Conservation (phyloP, 441 rosid genomes). For the Populus hybrid region DNA sequence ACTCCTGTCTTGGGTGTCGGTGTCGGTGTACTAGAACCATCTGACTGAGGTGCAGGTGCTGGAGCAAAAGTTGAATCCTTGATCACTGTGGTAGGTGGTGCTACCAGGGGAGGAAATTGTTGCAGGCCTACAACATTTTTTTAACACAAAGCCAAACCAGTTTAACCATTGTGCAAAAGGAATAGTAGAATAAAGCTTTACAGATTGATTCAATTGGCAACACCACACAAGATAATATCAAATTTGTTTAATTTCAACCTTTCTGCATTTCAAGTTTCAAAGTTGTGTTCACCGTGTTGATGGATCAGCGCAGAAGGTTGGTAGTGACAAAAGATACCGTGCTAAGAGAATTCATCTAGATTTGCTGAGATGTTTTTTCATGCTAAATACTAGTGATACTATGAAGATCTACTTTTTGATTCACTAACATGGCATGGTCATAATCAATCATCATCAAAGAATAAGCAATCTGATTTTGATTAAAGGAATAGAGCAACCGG, state of each 20-base stretch:
- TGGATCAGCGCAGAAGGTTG: not conserved
- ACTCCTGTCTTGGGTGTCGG: conserved; percentile 39
- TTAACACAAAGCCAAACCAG: conserved; percentile 4
- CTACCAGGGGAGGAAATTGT: conserved; percentile 64
- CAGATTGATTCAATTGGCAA: not conserved
- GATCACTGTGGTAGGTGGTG: conserved; percentile 67
- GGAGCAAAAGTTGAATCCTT: conserved; percentile 50
- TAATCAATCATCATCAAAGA: not conserved
- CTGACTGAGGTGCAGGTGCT: conserved; percentile 46
- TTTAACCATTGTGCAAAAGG: not conserved
- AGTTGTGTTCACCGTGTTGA: not conserved
- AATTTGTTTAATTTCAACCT: not conserved
- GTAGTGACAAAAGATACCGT: not conserved
- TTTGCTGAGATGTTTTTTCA: not conserved
- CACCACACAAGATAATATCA: not conserved
- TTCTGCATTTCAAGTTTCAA: not conserved
- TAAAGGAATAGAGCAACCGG: not conserved
- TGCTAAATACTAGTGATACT: not conserved
- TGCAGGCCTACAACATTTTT: conserved; percentile 55
- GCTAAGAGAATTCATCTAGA: not conserved
- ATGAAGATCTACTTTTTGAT: not conserved
- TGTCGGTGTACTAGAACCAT: conserved; percentile 31
- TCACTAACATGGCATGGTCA: not conserved
- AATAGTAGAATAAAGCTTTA: not conserved
- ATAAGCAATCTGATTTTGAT: not conserved